Percentiles rank a stretch among this genome's conserved stretches.
Conservation (phyloP, 176 grass and related monocot species). For the Zoysia japonica region DNA sequence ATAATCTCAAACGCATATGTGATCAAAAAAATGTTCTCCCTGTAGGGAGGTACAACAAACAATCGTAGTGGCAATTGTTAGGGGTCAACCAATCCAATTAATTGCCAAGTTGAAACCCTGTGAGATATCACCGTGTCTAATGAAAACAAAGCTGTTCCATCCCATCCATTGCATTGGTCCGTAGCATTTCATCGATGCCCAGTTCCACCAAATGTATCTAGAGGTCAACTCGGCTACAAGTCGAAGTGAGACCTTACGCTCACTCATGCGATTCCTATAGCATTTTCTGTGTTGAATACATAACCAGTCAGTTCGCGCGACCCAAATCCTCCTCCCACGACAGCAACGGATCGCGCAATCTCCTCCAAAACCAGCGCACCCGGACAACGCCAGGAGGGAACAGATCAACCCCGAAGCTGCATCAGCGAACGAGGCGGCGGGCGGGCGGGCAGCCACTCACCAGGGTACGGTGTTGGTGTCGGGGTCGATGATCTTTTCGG, state of each 20-base stretch:
- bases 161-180: not conserved
- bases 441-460: slow-evolving; percentile 24
- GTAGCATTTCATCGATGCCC: not conserved
- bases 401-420: not conserved
- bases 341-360: not conserved
- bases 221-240: not conserved
- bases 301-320: not conserved
- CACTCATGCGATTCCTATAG: not conserved
- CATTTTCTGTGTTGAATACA: not conserved
- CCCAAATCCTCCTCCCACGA: not conserved
- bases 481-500: slow-evolving; percentile 89
- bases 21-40: not conserved
- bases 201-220: not conserved
- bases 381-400: not conserved
- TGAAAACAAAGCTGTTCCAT: slow-evolving; percentile 3
- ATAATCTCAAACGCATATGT: not conserved
- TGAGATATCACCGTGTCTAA: not conserved
- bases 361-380: not conserved
- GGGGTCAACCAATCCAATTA: not conserved
- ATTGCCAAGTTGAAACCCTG: not conserved
- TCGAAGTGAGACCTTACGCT: not conserved
- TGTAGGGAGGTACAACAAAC: not conserved
- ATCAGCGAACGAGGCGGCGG: not conserved
- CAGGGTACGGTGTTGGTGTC: slow-evolving; percentile 70
- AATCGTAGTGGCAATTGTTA: not conserved